Evolutionary conservation across 805 yeast genomes (phyloP).

Genomic region (Limtongia smithiae): DNA sequence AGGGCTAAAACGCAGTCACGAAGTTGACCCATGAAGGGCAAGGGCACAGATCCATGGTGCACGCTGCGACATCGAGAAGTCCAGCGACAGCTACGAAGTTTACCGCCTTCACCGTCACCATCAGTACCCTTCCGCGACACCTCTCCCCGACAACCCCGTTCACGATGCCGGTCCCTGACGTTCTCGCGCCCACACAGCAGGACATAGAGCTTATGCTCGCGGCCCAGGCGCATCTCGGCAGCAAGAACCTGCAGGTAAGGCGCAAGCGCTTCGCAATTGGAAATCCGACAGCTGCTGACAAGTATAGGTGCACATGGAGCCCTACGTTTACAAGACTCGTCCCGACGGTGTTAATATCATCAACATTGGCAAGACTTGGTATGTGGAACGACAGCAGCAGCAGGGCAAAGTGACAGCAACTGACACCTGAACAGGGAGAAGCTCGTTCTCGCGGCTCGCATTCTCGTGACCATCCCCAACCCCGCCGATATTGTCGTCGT

Average conservation of each 20-base stretch:
- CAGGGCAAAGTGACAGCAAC: too few relatives aligned
- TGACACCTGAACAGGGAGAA: constrained; percentile 53
- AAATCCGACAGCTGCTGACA: constrained; percentile 76
- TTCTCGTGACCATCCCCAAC: constrained; percentile 99
- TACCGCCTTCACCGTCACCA: not conserved
- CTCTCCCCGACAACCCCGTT: constrained; percentile 38
- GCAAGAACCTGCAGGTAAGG: constrained; percentile 94
- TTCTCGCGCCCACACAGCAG: constrained; percentile 51
- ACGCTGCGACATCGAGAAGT: not conserved
- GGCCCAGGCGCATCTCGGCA: constrained; percentile 99
- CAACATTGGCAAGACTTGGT: constrained; percentile 98
- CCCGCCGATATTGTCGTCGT: constrained; percentile 97
- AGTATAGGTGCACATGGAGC: constrained; percentile 80
- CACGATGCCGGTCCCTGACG: constrained; percentile 78
- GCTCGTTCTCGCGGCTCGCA: constrained; percentile 98
- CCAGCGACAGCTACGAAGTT: not conserved
- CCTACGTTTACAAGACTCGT: constrained; percentile 96
- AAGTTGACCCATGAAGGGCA: too few relatives aligned
- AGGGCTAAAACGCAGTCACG: not conserved
- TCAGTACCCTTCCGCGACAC: not conserved
- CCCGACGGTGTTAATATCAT: constrained; percentile 99
- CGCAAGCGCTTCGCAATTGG: constrained; percentile 59
- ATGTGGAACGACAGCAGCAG: constrained; percentile 4
- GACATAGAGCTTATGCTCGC: constrained; percentile 85
- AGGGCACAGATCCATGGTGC: not conserved